Evolutionary conservation across 106 monocot genomes (phyloP).

Genomic region (Dioscorea dumetorum): DNA sequence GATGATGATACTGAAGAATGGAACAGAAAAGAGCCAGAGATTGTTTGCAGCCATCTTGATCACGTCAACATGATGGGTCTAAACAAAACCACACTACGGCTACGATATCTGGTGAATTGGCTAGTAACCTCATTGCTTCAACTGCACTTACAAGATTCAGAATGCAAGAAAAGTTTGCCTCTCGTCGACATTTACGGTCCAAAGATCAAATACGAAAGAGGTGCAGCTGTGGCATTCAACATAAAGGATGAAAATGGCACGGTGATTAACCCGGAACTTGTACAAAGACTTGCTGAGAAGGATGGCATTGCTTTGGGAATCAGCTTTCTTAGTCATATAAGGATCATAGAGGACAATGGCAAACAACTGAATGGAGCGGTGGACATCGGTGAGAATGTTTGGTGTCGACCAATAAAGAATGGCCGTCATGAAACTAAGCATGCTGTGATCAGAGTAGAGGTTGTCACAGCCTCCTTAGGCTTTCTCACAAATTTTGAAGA

Average conservation of each 20-base stretch:
- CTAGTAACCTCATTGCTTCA: slow-evolving; percentile 83
- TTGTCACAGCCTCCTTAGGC: slow-evolving; percentile 90
- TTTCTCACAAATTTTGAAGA: slow-evolving; percentile 96
- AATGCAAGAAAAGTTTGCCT: slow-evolving; percentile 23
- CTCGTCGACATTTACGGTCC: slow-evolving; percentile 86
- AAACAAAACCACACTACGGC: slow-evolving; percentile 68
- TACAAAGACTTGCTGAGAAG: slow-evolving; percentile 84
- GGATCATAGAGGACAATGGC: slow-evolving; percentile 23
- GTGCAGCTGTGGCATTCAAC: slow-evolving; percentile 89
- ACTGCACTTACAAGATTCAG: slow-evolving; percentile 40
- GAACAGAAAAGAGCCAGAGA: slow-evolving; percentile 68
- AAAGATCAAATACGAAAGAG: slow-evolving; percentile 90
- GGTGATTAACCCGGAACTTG: slow-evolving; percentile 63
- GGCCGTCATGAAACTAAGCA: slow-evolving; percentile 40
- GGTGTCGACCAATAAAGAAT: slow-evolving; percentile 36
- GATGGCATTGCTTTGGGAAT: slow-evolving; percentile 75
- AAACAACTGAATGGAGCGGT: slow-evolving; percentile 30
- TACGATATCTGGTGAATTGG: slow-evolving; percentile 87
- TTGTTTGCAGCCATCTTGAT: slow-evolving; percentile 82
- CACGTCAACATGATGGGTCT: slow-evolving; percentile 86
- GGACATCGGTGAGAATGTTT: slow-evolving; percentile 26
- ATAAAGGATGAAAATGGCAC: slow-evolving; percentile 43
- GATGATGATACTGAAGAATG: slow-evolving; percentile 42
- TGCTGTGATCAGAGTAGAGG: slow-evolving; percentile 50
- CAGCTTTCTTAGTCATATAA: slow-evolving; percentile 79